Base-by-base conservation (phyloP, 2,329 filamentous ascomycete species). In the Fusarium nurragi region DNA sequence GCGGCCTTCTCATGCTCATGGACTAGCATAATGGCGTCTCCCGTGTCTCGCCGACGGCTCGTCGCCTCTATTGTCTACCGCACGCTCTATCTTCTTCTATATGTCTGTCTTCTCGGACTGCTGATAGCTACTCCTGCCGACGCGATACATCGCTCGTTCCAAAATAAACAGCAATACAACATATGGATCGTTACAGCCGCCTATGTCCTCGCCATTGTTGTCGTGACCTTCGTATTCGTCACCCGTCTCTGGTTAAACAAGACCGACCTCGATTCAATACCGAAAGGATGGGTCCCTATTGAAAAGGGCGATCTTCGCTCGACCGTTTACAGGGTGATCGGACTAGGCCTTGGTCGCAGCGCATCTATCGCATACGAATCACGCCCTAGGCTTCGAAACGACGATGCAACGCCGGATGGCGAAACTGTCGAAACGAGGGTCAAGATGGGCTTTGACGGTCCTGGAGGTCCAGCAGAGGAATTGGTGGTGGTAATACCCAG, bases 221-320 rank as follows among this genome's bases (percentile, higher is more conserved):
- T 93, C 50, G 86, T 92, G 39, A 77, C 87, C 40, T 87, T 97
- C 70, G 86, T 97, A 71, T 97, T 97, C 76, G 85, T 89, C 53
- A 87, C 88, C 50, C 85, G 95, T n/a, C 85, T 97, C 19, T 97
- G 94, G 78, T 92, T 94, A 50, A 96, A 92, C 72, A 88, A 92
- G 63, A 90, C 85, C 41, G 88, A 91, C 10, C 84, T 98, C 10
- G 86, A 89, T 18, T 89, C 87, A 5, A 97, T 99, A 58, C 95
- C 95, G 2, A 95, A 94, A 76, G 81, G 87, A 51, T 96, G 92
- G 85, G 86, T 97, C 16, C 94, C 94, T 1, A 84, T 97, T 64
- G 92, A 95, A 69, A 91, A 92, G 74, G 91, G 90, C 65, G 93
- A 97, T 74, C 86, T 97, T 40, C 86, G 86, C 40, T 89, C 88